phyloP scores from a whole-genome alignment of 805 yeast species.

The Starmerella sirachaensis region DNA sequence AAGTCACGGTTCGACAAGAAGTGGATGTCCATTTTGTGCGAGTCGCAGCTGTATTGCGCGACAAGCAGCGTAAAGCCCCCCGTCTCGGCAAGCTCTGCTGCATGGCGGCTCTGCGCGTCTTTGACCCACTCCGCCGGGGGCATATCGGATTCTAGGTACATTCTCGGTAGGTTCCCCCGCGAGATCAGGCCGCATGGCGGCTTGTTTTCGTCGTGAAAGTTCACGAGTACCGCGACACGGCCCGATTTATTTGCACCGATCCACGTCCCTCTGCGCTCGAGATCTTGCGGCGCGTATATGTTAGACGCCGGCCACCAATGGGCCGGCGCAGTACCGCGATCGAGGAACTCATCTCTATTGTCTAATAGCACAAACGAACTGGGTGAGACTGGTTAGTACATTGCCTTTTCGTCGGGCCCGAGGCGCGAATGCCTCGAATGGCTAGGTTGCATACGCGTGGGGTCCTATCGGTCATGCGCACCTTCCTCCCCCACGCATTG shows the following conservation, averaged over 20 bases:
- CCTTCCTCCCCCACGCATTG: too few species aligned
- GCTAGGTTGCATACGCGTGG: too few species aligned
- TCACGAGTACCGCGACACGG: slow-evolving; percentile 63
- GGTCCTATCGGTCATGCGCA: too few species aligned
- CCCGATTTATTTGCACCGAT: slow-evolving; percentile 56
- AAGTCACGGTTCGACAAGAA: slow-evolving; percentile 15
- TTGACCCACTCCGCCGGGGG: slow-evolving; percentile 38
- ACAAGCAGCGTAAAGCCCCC: slow-evolving; percentile 27
- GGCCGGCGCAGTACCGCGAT: slow-evolving; percentile 58
- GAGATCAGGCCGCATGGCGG: slow-evolving; percentile 35
- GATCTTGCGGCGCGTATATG: slow-evolving; percentile 59
- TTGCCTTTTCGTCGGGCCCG: not conserved
- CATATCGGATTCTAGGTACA: slow-evolving; percentile 32
- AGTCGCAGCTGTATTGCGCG: slow-evolving; percentile 11
- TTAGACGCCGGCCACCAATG: slow-evolving; percentile 30
- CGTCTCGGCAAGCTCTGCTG: slow-evolving; percentile 12
- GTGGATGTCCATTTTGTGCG: slow-evolving; percentile 5
- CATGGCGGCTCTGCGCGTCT: slow-evolving; percentile 20
- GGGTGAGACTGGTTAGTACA: slow-evolving; percentile 1
- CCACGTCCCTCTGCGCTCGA: slow-evolving; percentile 86
- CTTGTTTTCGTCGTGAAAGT: slow-evolving; percentile 44
- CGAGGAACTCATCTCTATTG: slow-evolving; percentile 77
- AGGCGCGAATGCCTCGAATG: not conserved
- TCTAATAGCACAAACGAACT: slow-evolving; percentile 61
- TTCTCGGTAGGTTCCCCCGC: slow-evolving; percentile 41